Percentiles rank a stretch among this genome's conserved stretches.
Conservation (phyloP, 257 asterid genomes). For the Anisodus acutangulus region DNA sequence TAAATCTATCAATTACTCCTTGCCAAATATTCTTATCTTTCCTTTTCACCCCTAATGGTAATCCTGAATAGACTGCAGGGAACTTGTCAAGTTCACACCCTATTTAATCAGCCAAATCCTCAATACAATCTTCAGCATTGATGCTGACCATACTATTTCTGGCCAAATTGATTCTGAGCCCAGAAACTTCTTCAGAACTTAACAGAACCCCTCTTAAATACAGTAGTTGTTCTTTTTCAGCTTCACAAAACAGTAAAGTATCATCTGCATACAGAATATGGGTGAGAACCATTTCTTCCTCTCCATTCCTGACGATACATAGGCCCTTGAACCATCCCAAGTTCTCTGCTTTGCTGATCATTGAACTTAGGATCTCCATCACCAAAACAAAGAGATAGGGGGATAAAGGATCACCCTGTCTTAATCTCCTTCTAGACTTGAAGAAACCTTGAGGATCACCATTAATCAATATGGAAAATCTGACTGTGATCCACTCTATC, state of each 20-base stretch:
- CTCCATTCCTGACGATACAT: background rate
- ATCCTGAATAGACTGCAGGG: background rate
- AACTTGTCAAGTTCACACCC: background rate
- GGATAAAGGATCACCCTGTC: background rate
- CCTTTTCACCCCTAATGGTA: background rate
- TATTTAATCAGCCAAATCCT: background rate
- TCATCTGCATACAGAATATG: background rate
- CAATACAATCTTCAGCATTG: background rate
- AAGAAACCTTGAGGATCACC: background rate
- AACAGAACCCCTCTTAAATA: background rate
- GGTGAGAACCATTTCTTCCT: background rate
- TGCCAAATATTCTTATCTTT: background rate
- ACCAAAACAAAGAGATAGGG: background rate
- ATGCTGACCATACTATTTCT: background rate
- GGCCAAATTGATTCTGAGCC: background rate
- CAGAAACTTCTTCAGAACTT: background rate
- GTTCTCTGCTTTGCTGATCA: background rate
- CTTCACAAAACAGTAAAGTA: background rate
- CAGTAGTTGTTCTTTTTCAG: background rate
- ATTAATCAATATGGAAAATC: background rate
- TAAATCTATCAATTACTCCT: background rate
- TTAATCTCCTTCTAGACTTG: background rate
- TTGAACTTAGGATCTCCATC: background rate
- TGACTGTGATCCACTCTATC: background rate
- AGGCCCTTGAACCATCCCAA: too few species aligned